Evolutionary conservation across 2,329 filamentous ascomycete species (phyloP).

Genomic region (Sporothrix brunneoviolacea): DNA sequence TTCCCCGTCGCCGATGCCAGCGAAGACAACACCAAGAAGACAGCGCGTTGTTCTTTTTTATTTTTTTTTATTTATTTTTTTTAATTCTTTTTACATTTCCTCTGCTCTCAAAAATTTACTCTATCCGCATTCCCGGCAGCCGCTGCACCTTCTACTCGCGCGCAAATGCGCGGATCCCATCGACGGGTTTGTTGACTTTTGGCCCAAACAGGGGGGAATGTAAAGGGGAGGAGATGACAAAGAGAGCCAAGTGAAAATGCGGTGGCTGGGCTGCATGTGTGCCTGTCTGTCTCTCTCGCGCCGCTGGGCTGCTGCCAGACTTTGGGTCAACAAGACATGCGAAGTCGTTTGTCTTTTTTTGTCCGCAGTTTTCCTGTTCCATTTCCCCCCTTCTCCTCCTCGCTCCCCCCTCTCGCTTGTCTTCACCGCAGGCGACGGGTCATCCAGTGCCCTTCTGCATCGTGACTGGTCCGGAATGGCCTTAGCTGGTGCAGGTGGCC

Average conservation of each 20-base stretch:
- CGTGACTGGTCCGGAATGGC: constrained; percentile 8
- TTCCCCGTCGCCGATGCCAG: too few species aligned
- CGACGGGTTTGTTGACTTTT: constrained; percentile 2
- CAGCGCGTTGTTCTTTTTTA: too few species aligned
- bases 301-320: too few species aligned
- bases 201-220: constrained; percentile 3
- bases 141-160: too few species aligned
- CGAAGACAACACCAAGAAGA: too few species aligned
- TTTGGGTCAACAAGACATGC: too few species aligned
- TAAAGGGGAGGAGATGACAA: neutral
- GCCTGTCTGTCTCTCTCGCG: neutral
- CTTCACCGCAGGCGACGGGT: neutral
- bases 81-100: too few species aligned
- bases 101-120: too few species aligned
- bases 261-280: constrained; percentile 1
- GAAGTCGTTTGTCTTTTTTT: too few species aligned
- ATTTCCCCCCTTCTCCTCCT: neutral
- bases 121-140: too few species aligned
- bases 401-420: neutral
- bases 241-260: neutral
- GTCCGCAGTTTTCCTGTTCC: too few species aligned
- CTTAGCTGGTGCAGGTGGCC: constrained; percentile 14
- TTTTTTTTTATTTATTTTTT: too few species aligned
- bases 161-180: neutral
- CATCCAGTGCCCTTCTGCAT: neutral